A percentile compares a stretch with the other conserved stretches of the same genome.
phyloP scores from a whole-genome alignment of 2,329 filamentous ascomycete species.

The Pseudogymnoascus verrucosus region DNA sequence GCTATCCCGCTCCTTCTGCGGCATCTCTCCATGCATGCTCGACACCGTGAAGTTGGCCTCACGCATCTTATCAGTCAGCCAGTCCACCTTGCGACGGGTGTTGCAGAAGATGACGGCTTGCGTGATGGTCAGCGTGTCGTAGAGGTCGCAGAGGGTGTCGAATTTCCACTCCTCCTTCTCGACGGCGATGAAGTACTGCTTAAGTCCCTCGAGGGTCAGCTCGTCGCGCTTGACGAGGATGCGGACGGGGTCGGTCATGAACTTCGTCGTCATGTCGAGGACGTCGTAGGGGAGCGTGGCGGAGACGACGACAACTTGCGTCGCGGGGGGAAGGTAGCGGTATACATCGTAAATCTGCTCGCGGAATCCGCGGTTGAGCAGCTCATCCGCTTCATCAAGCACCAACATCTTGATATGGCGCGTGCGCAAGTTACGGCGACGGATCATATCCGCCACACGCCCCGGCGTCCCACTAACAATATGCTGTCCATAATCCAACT shows the following conservation, averaged over 20 bases:
- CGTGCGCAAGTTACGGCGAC: slow-evolving; percentile 63
- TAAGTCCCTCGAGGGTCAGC: slow-evolving; percentile 90
- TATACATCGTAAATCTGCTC: slow-evolving; percentile 99
- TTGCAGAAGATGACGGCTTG: slow-evolving; percentile 99
- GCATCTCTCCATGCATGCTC: slow-evolving; percentile 99
- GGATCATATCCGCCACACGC: slow-evolving; percentile 81
- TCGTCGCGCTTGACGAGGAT: slow-evolving; percentile 99
- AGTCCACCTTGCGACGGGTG: slow-evolving; percentile 96
- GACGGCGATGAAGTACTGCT: slow-evolving; percentile 98
- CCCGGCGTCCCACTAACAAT: slow-evolving; percentile 97
- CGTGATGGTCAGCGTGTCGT: slow-evolving; percentile 96
- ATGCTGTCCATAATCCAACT: slow-evolving; percentile 95
- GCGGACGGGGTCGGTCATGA: slow-evolving; percentile 96
- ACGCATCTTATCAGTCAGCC: slow-evolving; percentile 98
- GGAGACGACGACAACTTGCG: slow-evolving; percentile 96
- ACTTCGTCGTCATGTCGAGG: slow-evolving; percentile 98
- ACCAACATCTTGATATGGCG: slow-evolving; percentile 73
- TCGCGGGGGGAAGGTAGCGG: slow-evolving; percentile 90
- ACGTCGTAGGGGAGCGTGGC: slow-evolving; percentile 97
- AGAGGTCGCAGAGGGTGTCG: slow-evolving; percentile 95
- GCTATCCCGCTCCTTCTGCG: slow-evolving; percentile 92
- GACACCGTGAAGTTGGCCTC: slow-evolving; percentile 98
- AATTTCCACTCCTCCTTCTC: slow-evolving; percentile 99
- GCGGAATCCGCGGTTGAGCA: slow-evolving; percentile 88
- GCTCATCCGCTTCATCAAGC: slow-evolving; percentile 67